Evolutionary conservation across 1,284 basidiomycete genomes (phyloP).

Genomic region (Schizopora paradoxa): DNA sequence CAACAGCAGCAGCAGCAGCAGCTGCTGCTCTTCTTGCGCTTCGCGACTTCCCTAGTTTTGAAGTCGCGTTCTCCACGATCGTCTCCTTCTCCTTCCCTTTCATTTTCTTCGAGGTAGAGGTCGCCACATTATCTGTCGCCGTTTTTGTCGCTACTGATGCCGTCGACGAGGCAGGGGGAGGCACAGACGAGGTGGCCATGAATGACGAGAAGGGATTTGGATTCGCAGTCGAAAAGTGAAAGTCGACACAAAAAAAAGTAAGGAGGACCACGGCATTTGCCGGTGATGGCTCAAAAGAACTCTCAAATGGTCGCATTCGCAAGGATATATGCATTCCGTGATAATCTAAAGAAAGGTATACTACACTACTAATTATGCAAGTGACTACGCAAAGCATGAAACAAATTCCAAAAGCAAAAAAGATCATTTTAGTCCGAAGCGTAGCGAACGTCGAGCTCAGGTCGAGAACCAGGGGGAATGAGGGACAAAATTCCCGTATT

Average conservation of each 20-base stretch:
- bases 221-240: background rate
- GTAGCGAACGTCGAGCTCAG: constrained; percentile 1
- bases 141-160: background rate
- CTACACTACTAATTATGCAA: too few species aligned
- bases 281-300: background rate
- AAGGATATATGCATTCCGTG: too few species aligned
- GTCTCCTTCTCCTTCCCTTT: constrained; percentile 15
- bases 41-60: background rate
- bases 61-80: background rate
- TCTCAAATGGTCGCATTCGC: background rate
- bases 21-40: background rate
- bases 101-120: background rate
- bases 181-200: too few species aligned
- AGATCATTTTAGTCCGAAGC: background rate
- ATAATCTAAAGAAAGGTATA: too few species aligned
- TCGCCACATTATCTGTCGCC: background rate
- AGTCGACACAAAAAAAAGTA: constrained; percentile 5
- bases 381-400: too few species aligned
- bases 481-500: constrained; percentile 1
- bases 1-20: background rate
- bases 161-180: background rate
- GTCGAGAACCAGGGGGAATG: constrained; percentile 2
- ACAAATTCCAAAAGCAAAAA: background rate
- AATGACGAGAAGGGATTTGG: too few species aligned
- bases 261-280: background rate